Evolutionary conservation across 352 stramenopile genomes (phyloP), one percentile per base, ranked within the genome.

Genomic region (Blastocystis sp.): DNA sequence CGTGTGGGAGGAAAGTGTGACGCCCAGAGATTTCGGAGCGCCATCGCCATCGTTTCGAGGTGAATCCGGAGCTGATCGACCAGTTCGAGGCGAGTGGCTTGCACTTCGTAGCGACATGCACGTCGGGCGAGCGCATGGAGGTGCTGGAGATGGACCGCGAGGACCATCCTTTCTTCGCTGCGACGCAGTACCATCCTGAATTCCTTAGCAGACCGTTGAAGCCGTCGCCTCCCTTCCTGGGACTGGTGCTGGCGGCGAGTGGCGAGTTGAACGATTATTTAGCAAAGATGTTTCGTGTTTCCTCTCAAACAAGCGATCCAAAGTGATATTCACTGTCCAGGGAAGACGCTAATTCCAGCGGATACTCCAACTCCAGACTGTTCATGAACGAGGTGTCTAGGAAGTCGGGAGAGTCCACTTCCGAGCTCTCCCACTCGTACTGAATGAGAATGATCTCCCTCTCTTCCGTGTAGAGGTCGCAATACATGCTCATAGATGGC

Each of bases 171-270:
- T 99, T 97, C 90, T 99, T 97, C 91, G 96, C 99, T 61, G 97
- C 94, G 29, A 94, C 92, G 86, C 97, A 99, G 91, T 99, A 98
- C 90, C 97, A 99, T 91, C 97, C 96, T 29, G 96, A 99, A 90
- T 98, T 99, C 90, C 96, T 97, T 89, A 97, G 92, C 64, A 90
- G 96, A 84, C 97, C 96, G 75, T 92, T 94, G 64, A 91, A 93
- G 64, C 96, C 96, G 16, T 97, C 93, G 85, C 96, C 97, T 72
- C 95, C 96, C 38, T 99, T 99, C 90, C 89, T 97, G 87, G 96
- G 95, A 27, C 89, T 99, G 8, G 90, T 99, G 85, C 87, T 97
- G 59, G 93, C 93, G 24, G 92, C 93, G 44, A 93, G 90, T 18
- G 90, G 90, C 42, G 87, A 93, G 84, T 88, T 95, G n/a, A 67